These are phyloP conservation scores for Sicyos edulis DNA, from an alignment of 306 rosid genomes.

Conservation along the genomic window DNA sequence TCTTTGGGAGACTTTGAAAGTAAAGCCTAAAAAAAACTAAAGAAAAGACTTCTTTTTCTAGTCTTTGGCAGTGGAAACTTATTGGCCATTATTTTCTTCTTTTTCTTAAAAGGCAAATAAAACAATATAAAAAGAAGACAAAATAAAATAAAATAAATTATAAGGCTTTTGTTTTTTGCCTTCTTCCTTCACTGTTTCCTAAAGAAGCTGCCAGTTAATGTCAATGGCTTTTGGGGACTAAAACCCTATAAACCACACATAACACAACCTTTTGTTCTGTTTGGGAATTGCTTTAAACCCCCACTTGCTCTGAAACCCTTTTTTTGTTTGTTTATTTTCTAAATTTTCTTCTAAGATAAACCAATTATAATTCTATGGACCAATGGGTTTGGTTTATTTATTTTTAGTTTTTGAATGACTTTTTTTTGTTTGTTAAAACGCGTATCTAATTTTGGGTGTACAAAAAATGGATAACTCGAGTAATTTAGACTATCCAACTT, in stretches of 20 bases:
- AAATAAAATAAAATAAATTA: no score
- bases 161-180: not conserved
- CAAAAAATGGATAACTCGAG: no score
- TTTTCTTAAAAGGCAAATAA: not conserved
- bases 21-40: not conserved
- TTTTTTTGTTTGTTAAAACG: not conserved
- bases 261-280: not conserved
- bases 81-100: constrained; percentile 6
- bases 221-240: not conserved
- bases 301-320: not conserved
- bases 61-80: not conserved
- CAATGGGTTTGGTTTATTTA: not conserved
- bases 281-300: not conserved
- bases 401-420: not conserved
- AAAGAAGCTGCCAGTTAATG: constrained; percentile 5
- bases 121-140: not conserved
- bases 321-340: not conserved
- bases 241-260: constrained; percentile 1
- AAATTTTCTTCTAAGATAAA: not conserved
- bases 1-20: not conserved
- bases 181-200: constrained; percentile 13
- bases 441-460: no score
- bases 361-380: not conserved
- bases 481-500: no score
- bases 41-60: not conserved